Conservation (phyloP, 2,329 filamentous ascomycete species). For the Paracoccidioides lutzii region DNA sequence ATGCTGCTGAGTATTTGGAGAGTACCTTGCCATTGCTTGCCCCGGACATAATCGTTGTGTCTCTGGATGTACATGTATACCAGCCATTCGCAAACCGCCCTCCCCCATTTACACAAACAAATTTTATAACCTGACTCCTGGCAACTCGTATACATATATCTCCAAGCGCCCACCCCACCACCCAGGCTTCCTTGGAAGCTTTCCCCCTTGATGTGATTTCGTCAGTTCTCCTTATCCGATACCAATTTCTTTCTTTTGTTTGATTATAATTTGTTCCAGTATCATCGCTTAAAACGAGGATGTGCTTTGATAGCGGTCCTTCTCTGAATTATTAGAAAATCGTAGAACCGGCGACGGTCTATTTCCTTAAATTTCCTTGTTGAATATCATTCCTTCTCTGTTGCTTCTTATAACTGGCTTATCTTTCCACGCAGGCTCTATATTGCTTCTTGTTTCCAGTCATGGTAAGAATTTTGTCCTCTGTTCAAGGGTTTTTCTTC, state of each 20-base stretch:
- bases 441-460: background rate
- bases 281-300: background rate
- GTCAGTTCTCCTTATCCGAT: background rate
- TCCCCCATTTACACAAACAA: background rate
- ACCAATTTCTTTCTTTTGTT: background rate
- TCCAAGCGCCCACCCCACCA: constrained; percentile 2
- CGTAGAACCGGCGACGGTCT: constrained; percentile 3
- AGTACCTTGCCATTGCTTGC: background rate
- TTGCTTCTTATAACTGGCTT: background rate
- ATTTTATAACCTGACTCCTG: background rate
- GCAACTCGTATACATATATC: constrained; percentile 2
- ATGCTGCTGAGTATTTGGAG: background rate
- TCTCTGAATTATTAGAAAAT: background rate
- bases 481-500: background rate
- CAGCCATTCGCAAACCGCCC: background rate
- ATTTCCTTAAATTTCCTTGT: background rate
- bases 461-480: constrained; percentile 1
- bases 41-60: background rate
- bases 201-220: constrained; percentile 2
- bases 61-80: background rate
- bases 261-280: constrained; percentile 1
- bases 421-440: background rate
- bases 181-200: background rate
- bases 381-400: background rate
- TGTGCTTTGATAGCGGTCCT: constrained; percentile 4